Evolutionary conservation across 345 rosid species (phyloP).

Genomic region (Hypericum androsaemum): DNA sequence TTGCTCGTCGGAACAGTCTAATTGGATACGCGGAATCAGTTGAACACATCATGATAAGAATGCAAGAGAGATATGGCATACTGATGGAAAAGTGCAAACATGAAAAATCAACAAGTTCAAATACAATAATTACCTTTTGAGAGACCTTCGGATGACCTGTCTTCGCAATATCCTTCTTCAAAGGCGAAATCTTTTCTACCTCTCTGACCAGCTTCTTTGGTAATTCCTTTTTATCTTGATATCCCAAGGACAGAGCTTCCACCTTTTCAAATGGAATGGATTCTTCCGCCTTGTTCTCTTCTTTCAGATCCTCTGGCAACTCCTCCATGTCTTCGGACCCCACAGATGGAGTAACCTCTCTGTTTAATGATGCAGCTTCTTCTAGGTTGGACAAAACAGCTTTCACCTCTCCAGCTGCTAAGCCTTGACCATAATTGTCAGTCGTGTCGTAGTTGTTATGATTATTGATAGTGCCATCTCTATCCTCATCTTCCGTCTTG

Average conservation of each 20-base stretch:
- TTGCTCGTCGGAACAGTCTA: constrained; percentile 34
- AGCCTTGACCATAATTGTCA: constrained; percentile 30
- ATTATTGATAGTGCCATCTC: constrained; percentile 11
- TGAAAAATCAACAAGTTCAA: background rate
- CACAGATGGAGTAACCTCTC: constrained; percentile 10
- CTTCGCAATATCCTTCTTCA: constrained; percentile 22
- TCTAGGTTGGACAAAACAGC: constrained; percentile 25
- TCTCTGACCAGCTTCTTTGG: constrained; percentile 23
- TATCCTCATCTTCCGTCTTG: constrained; percentile 20
- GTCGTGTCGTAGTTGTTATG: constrained; percentile 28
- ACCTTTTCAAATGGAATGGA: constrained; percentile 19
- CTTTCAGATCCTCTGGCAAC: constrained; percentile 18
- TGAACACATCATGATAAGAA: constrained; percentile 5
- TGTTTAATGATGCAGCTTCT: constrained; percentile 25
- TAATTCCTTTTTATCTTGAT: constrained; percentile 20
- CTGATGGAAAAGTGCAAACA: constrained; percentile 2
- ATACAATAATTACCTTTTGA: constrained; percentile 45
- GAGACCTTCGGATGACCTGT: constrained; percentile 29
- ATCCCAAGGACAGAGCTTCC: constrained; percentile 5
- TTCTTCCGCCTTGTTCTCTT: constrained; percentile 31
- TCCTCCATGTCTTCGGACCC: constrained; percentile 18
- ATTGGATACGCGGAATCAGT: constrained; percentile 4
- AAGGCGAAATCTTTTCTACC: constrained; percentile 15
- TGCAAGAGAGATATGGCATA: constrained; percentile 1
- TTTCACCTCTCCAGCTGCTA: constrained; percentile 22